These are phyloP conservation scores for apple (Malus domestica) DNA, from an alignment of 306 rosid genomes.

Conservation along the genomic window ASM211411v1 NC_041805.1:6725501-6726000, in stretches of 20 bases:
- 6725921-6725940: background rate
- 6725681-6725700: too few relatives aligned
- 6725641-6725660: too few relatives aligned
- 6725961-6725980: background rate
- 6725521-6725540: background rate
- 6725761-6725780: background rate
- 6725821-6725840: slow-evolving; percentile 6
- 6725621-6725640: too few relatives aligned
- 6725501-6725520: background rate
- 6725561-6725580: background rate
- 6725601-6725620: background rate
- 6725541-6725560: slow-evolving; percentile 11
- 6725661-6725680: too few relatives aligned
- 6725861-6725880: background rate
- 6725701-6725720: too few relatives aligned
- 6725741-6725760: too few relatives aligned
- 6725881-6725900: background rate
- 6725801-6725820: slow-evolving; percentile 9
- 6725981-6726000: background rate
- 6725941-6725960: too few relatives aligned
- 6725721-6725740: too few relatives aligned
- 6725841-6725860: background rate
- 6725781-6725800: slow-evolving; percentile 7
- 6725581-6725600: background rate
- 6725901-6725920: background rate